These are phyloP conservation scores for Cairneyella variabilis DNA, from an alignment of 495 filamentous ascomycete species.

Conservation along the genomic window DNA sequence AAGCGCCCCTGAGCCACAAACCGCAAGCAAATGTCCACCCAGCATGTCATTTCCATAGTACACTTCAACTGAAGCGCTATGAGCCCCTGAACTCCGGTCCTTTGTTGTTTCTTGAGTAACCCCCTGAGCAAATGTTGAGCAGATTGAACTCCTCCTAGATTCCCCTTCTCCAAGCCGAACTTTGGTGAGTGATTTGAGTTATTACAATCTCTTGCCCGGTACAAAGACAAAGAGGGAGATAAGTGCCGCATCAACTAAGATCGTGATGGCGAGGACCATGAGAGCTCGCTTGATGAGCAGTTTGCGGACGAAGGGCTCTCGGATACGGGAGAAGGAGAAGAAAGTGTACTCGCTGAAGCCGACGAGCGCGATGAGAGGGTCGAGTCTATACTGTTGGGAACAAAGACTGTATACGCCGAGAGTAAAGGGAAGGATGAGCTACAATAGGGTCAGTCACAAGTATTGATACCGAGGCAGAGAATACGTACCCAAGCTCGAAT, in stretches of 20 bases:
- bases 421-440: slow-evolving; percentile 93
- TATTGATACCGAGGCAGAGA: background rate
- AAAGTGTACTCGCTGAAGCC: slow-evolving; percentile 95
- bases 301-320: slow-evolving; percentile 83
- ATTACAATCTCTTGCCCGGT: slow-evolving; percentile 78
- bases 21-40: too few relatives aligned
- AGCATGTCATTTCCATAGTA: too few relatives aligned
- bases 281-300: slow-evolving; percentile 76
- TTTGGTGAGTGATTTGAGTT: background rate
- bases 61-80: too few relatives aligned
- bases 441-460: slow-evolving; percentile 25
- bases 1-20: too few relatives aligned
- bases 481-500: slow-evolving; percentile 80
- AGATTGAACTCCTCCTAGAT: slow-evolving; percentile 11
- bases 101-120: too few relatives aligned
- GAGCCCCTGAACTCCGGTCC: too few relatives aligned
- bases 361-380: slow-evolving; percentile 84
- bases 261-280: slow-evolving; percentile 67
- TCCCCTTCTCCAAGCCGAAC: background rate
- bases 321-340: slow-evolving; percentile 79
- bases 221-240: slow-evolving; percentile 88
- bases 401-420: slow-evolving; percentile 82
- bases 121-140: too few relatives aligned
- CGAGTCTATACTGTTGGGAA: slow-evolving; percentile 90
- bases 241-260: slow-evolving; percentile 70